Conservation (phyloP, 352 stramenopile genomes). For the Lagenidium giganteum region DNA sequence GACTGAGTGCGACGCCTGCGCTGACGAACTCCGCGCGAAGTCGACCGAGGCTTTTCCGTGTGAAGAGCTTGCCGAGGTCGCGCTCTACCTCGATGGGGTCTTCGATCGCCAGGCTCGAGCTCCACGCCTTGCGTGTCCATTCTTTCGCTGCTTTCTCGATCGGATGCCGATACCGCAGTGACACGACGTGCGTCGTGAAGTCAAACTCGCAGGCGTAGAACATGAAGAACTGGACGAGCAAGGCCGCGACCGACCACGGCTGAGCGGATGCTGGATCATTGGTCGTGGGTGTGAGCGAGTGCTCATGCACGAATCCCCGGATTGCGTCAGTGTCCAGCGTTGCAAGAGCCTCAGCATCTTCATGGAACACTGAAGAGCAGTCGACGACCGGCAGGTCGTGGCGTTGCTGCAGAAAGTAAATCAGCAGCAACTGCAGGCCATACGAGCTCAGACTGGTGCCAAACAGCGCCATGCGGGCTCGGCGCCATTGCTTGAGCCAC, state of each 20-base stretch:
- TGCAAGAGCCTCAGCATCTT: slow-evolving; percentile 7
- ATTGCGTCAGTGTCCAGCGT: not conserved
- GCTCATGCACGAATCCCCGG: no score
- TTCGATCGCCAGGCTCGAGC: slow-evolving; percentile 54
- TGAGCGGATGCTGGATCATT: not conserved
- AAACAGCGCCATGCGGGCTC: slow-evolving; percentile 23
- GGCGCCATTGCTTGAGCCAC: slow-evolving; percentile 60
- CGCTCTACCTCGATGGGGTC: slow-evolving; percentile 68
- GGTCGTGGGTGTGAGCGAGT: not conserved
- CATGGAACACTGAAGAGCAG: slow-evolving; percentile 19
- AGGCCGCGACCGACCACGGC: slow-evolving; percentile 19
- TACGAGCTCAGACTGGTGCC: slow-evolving; percentile 55
- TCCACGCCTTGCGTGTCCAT: slow-evolving; percentile 39
- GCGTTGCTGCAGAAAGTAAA: slow-evolving; percentile 62
- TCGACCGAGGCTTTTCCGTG: slow-evolving; percentile 37
- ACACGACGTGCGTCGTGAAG: slow-evolving; percentile 56
- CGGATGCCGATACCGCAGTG: slow-evolving; percentile 26
- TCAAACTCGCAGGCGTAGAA: slow-evolving; percentile 77
- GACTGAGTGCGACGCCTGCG: slow-evolving; percentile 27
- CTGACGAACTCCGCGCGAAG: slow-evolving; percentile 52
- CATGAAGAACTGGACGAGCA: slow-evolving; percentile 60
- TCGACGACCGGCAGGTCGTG: slow-evolving; percentile 40
- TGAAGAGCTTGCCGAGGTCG: slow-evolving; percentile 69
- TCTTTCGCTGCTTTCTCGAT: slow-evolving; percentile 38
- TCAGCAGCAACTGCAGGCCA: slow-evolving; percentile 54